Evolutionary conservation across 768 basidiomycete species (phyloP).

Genomic region (Termitomyces sp.): DNA sequence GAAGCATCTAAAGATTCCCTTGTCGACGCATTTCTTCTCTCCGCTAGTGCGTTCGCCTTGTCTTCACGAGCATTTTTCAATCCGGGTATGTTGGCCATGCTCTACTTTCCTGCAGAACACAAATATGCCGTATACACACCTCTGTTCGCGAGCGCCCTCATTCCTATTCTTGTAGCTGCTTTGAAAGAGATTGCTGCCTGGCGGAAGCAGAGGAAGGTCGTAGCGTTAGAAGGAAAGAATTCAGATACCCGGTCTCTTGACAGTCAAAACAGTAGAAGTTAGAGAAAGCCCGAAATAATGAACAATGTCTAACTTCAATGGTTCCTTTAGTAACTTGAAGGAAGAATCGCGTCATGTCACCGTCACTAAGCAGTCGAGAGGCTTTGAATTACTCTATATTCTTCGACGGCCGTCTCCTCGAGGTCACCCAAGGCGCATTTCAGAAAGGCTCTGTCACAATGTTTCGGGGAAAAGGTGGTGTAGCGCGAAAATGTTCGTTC

Average conservation of each 20-base stretch:
- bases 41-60: slow-evolving; percentile 54
- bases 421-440: not conserved
- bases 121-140: slow-evolving; percentile 97
- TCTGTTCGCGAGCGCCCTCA: slow-evolving; percentile 84
- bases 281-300: not conserved
- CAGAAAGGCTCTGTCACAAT: not conserved
- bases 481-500: not conserved
- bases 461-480: not conserved
- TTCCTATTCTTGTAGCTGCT: slow-evolving; percentile 74
- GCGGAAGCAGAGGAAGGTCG: slow-evolving; percentile 31
- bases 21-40: slow-evolving; percentile 45
- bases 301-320: not conserved
- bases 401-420: not conserved
- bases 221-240: not conserved
- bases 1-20: slow-evolving; percentile 32
- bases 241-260: not conserved
- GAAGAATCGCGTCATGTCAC: not conserved
- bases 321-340: not conserved
- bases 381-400: not conserved
- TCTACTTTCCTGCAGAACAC: slow-evolving; percentile 98
- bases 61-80: slow-evolving; percentile 92
- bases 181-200: slow-evolving; percentile 69
- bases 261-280: not conserved
- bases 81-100: slow-evolving; percentile 90
- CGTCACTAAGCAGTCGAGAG: no score